Evolutionary conservation across 1,139 yeast species (phyloP).

Genomic region (Torulaspora globosa): DNA sequence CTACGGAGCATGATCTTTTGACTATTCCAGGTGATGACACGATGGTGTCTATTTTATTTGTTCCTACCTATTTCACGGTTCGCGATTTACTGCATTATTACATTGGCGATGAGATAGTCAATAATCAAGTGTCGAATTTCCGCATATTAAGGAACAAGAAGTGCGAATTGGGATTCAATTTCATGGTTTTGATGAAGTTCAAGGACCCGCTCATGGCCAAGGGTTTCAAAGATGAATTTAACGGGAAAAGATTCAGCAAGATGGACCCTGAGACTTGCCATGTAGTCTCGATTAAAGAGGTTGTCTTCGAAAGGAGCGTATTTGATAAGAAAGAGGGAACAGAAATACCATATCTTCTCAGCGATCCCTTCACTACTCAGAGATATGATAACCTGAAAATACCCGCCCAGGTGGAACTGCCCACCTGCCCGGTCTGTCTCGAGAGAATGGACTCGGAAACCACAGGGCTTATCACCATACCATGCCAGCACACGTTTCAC

Average conservation of each 20-base stretch:
- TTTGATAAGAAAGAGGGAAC: constrained; percentile 22
- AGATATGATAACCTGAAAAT: constrained; percentile 7
- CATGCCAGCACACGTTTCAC: constrained; percentile 92
- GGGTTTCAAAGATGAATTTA: constrained; percentile 58
- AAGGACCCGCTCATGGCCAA: constrained; percentile 52
- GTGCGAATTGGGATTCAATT: constrained; percentile 58
- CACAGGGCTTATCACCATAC: constrained; percentile 80
- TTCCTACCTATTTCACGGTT: constrained; percentile 84
- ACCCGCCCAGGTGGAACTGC: constrained; percentile 53
- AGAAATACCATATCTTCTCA: constrained; percentile 59
- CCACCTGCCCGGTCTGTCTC: constrained; percentile 91
- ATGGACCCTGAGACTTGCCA: constrained; percentile 90
- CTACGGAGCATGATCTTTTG: constrained; percentile 23
- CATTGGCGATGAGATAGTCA: constrained; percentile 55
- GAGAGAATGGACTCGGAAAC: constrained; percentile 82
- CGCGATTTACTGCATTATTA: constrained; percentile 73
- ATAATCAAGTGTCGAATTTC: constrained; percentile 62
- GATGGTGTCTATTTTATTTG: constrained; percentile 73
- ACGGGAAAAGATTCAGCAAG: constrained; percentile 74
- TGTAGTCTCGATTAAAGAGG: constrained; percentile 63
- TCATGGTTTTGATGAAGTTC: constrained; percentile 72
- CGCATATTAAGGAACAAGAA: constrained; percentile 62
- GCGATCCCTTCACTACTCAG: constrained; percentile 57
- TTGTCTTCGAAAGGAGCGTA: constrained; percentile 38
- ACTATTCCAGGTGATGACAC: constrained; percentile 51